These are phyloP conservation scores for Amanita molliuscula DNA, from an alignment of 768 basidiomycete species.

Conservation along the genomic window DNA sequence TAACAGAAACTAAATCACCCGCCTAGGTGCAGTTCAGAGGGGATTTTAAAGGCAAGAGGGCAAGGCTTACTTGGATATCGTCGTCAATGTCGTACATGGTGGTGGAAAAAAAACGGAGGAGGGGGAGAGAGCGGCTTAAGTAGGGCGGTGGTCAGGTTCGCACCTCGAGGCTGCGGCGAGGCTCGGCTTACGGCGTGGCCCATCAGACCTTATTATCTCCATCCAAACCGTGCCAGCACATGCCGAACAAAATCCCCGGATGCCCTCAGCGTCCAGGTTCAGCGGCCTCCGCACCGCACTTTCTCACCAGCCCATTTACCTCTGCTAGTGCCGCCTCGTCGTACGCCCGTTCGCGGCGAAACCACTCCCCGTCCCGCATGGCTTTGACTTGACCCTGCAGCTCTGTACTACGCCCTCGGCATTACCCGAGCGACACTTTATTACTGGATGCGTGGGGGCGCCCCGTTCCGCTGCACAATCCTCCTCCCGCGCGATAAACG, in stretches of 20 bases:
- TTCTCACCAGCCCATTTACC: slow-evolving; percentile 64
- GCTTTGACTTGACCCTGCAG: slow-evolving; percentile 21
- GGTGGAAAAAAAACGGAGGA: not conserved
- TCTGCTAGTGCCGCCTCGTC: slow-evolving; percentile 62
- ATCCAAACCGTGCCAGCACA: slow-evolving; percentile 41
- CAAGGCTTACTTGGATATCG: not conserved
- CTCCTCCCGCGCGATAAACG: slow-evolving; percentile 66
- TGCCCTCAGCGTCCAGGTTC: slow-evolving; percentile 36
- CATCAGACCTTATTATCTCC: slow-evolving; percentile 22
- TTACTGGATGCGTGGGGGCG: too few relatives aligned
- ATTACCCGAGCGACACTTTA: too few relatives aligned
- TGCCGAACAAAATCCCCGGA: slow-evolving; percentile 42
- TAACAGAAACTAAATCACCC: slow-evolving; percentile 74
- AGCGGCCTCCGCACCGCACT: slow-evolving; percentile 52
- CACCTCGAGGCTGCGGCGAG: slow-evolving; percentile 45
- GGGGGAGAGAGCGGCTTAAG: not conserved
- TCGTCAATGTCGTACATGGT: slow-evolving; percentile 8
- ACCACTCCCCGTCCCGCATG: slow-evolving; percentile 63
- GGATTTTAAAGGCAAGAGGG: too few relatives aligned
- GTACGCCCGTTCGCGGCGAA: slow-evolving; percentile 52
- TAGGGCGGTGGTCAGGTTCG: slow-evolving; percentile 12
- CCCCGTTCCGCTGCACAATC: slow-evolving; percentile 74
- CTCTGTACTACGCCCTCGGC: not conserved
- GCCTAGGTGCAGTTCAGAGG: slow-evolving; percentile 28
- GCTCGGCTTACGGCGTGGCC: slow-evolving; percentile 18